phyloP scores from a whole-genome alignment of 23 red algal genomes.

The Cyanidiococcus yangmingshanensis region DNA sequence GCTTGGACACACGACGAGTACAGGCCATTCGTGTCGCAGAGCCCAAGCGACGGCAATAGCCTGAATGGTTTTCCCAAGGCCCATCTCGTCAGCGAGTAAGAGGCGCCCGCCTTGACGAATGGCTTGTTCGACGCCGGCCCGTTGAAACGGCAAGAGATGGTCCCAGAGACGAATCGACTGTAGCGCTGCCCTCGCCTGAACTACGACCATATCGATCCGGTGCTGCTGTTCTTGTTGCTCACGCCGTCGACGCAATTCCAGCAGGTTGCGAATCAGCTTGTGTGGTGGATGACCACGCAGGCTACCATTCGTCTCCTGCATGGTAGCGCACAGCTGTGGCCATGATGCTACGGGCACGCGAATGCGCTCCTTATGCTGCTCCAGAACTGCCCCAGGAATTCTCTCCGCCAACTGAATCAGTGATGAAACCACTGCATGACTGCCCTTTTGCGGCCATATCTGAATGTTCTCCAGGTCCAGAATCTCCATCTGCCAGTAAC shows the following conservation, averaged over 20 bases:
- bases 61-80: constrained; percentile 97
- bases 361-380: not conserved
- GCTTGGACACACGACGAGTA: constrained; percentile 12
- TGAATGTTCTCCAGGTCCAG: not conserved
- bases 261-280: not conserved
- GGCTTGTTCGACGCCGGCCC: not conserved
- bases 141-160: constrained; percentile 1
- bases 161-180: not conserved
- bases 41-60: constrained; percentile 38
- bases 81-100: constrained; percentile 97
- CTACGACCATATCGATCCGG: not conserved
- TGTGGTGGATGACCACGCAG: not conserved
- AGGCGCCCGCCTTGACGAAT: constrained; percentile 10
- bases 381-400: not conserved
- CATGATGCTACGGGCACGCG: not conserved
- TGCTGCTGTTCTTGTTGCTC: not conserved
- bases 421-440: not conserved
- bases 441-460: not conserved
- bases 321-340: not conserved
- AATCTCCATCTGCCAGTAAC: not conserved
- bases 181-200: not conserved
- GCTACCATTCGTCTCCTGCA: not conserved
- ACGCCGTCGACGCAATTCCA: not conserved
- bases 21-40: not conserved
- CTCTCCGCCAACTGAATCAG: not conserved